Conservation (phyloP, 805 yeast species). For the Candida maltosa region DNA sequence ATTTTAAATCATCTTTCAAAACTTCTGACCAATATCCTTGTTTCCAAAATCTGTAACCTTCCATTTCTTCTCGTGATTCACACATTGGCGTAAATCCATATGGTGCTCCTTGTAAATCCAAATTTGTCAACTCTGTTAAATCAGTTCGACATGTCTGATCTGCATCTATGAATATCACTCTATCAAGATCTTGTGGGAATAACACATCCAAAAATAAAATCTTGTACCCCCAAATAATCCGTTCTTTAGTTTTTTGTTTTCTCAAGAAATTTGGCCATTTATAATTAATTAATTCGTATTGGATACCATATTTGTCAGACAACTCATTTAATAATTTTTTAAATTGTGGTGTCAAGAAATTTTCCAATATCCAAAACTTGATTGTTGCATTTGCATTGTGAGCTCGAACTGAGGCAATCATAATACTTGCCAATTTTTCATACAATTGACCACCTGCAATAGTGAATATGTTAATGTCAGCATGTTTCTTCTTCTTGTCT, state of each 20-base stretch:
- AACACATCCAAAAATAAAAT: constrained; percentile 81
- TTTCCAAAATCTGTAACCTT: constrained; percentile 89
- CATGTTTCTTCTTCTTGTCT: constrained; percentile 25
- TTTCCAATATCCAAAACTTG: constrained; percentile 85
- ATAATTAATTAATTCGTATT: constrained; percentile 75
- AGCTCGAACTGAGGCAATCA: constrained; percentile 73
- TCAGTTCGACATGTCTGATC: constrained; percentile 81
- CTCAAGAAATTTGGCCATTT: constrained; percentile 93
- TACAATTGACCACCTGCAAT: constrained; percentile 81
- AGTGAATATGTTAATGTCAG: constrained; percentile 75
- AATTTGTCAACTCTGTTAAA: constrained; percentile 60
- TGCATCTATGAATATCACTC: constrained; percentile 82
- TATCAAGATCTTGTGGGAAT: constrained; percentile 73
- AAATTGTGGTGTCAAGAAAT: constrained; percentile 71
- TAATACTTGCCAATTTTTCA: constrained; percentile 70
- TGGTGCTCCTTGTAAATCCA: constrained; percentile 76
- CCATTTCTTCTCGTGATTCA: constrained; percentile 74
- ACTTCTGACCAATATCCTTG: constrained; percentile 82
- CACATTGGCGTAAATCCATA: constrained; percentile 89
- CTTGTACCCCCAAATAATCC: constrained; percentile 87
- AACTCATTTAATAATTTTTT: constrained; percentile 56
- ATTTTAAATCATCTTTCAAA: constrained; percentile 55
- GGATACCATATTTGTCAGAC: constrained; percentile 57
- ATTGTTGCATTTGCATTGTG: constrained; percentile 58
- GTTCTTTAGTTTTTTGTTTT: constrained; percentile 70